Evolutionary conservation across 2,329 filamentous ascomycete species (phyloP), one percentile per base, ranked within the genome.

Genomic region (Cyphellophora attinorum): DNA sequence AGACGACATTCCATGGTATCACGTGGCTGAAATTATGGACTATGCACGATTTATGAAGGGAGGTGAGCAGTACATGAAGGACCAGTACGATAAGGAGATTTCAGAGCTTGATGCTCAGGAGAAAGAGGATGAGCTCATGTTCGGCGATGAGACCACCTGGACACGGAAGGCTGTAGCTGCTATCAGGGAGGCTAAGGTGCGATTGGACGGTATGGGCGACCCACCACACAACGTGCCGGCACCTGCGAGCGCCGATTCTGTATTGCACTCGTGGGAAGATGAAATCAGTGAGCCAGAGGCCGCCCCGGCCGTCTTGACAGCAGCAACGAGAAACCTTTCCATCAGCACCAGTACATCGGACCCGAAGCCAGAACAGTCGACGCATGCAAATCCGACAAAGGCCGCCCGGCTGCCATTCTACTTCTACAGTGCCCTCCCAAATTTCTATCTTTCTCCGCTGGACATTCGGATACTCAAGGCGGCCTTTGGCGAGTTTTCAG

Each of bases 21-120:
- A 91, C 59, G 85, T 85, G 5, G 86, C 85, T 6, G 93, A 94
- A 50, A 86, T 94, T 21, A 72, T 93, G 54, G 91, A 98, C 55
- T 98, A 95, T 58, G 85, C 88, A 11, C 77, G 88, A 25, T 81
- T 96, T 36, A 94, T 98, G 84, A 93, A 89, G 55, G 91, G 88
- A 5, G 89, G 85, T 4, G 77, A 82, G 49, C 78, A 82, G 19
- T 98, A 98, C 54, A 89, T 98, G 80, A 55, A 66, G 10, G 68
- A 76, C 34, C 83, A 96, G 53, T 89, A 80, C 48, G 77, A 93
- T 42, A 64, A 74, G 23, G 89, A 96, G 54, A 78, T 94, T 21
- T 64, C 73, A 25, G 78, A 84, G 12, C 64, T 98, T 15, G 64
- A 75, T 40, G 68, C 69, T 42, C 85, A 93, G 60, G 85, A 85